A percentile compares a stretch with the other conserved stretches of the same genome.
phyloP scores from a whole-genome alignment of 176 grass and related monocot genomes.

The Juncus effusus region DNA sequence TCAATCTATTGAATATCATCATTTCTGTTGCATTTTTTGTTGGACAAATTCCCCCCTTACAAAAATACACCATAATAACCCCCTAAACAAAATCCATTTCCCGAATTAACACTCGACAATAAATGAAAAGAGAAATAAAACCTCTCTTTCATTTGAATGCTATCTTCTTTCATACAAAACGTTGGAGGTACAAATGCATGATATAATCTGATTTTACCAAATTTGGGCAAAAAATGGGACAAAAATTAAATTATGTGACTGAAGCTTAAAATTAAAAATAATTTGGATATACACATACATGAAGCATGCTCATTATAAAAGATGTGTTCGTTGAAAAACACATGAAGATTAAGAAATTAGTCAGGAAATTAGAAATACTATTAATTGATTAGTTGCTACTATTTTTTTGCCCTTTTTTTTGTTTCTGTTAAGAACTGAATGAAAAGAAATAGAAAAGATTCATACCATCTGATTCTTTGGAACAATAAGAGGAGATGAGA shows the following conservation, averaged over 20 bases:
- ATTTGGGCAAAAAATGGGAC: neutral
- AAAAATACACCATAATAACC: neutral
- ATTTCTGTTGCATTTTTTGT: no score
- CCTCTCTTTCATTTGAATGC: constrained; percentile 51
- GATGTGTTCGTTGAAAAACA: constrained; percentile 84
- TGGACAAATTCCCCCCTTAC: no score
- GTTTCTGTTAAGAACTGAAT: constrained; percentile 12
- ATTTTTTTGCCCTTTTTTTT: constrained; percentile 1
- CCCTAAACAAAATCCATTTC: no score
- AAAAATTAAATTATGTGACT: neutral
- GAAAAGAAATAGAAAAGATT: constrained; percentile 21
- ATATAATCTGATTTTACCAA: constrained; percentile 25
- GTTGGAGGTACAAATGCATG: constrained; percentile 87
- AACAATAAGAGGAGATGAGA: constrained; percentile 83
- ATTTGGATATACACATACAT: constrained; percentile 51
- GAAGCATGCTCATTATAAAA: constrained; percentile 97
- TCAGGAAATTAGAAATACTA: constrained; percentile 36
- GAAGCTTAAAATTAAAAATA: neutral
- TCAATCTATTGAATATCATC: no score
- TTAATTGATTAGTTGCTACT: constrained; percentile 23
- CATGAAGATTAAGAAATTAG: constrained; percentile 46
- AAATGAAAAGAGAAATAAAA: constrained; percentile 14
- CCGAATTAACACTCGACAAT: neutral
- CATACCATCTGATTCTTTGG: constrained; percentile 76
- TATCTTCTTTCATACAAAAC: constrained; percentile 73